A percentile compares a stretch with the other conserved stretches of the same genome.
Conservation (phyloP, 208 protist species). For the Trypanosoma conorhini region DNA sequence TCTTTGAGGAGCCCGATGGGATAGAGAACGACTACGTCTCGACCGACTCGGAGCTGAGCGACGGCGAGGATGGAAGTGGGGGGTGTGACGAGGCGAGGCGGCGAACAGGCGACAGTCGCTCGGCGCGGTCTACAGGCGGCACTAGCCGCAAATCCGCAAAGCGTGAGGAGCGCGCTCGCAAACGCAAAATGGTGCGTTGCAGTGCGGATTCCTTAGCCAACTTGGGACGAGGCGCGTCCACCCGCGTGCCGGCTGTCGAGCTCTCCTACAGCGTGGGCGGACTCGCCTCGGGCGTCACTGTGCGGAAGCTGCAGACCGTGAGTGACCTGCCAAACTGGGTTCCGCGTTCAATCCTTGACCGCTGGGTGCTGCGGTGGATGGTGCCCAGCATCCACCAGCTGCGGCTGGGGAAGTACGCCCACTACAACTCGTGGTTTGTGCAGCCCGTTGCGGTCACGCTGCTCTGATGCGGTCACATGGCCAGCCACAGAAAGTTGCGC, state of each 20-base stretch:
- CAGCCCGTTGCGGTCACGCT: slow-evolving; percentile 48
- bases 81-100: background rate
- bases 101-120: background rate
- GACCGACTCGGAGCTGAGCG: slow-evolving; percentile 11
- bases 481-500: background rate
- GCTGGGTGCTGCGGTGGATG: slow-evolving; percentile 37
- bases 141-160: slow-evolving; percentile 12
- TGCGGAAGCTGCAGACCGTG: slow-evolving; percentile 74
- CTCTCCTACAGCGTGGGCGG: slow-evolving; percentile 58
- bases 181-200: slow-evolving; percentile 14
- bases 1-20: slow-evolving; percentile 30
- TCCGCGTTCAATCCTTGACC: slow-evolving; percentile 55
- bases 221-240: slow-evolving; percentile 16
- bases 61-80: background rate
- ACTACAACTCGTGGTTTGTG: slow-evolving; percentile 84
- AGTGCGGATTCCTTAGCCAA: slow-evolving; percentile 11
- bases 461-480: slow-evolving; percentile 22
- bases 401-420: slow-evolving; percentile 69
- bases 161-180: slow-evolving; percentile 21
- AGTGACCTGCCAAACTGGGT: slow-evolving; percentile 63
- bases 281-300: slow-evolving; percentile 55
- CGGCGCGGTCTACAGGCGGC: background rate
- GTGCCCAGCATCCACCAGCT: slow-evolving; percentile 42
- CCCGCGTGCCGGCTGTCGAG: slow-evolving; percentile 45
- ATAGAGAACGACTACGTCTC: slow-evolving; percentile 27